Evolutionary conservation across 441 rosid genomes (phyloP), one percentile per base, ranked within the genome.

Genomic region (Populus hybrid): DNA sequence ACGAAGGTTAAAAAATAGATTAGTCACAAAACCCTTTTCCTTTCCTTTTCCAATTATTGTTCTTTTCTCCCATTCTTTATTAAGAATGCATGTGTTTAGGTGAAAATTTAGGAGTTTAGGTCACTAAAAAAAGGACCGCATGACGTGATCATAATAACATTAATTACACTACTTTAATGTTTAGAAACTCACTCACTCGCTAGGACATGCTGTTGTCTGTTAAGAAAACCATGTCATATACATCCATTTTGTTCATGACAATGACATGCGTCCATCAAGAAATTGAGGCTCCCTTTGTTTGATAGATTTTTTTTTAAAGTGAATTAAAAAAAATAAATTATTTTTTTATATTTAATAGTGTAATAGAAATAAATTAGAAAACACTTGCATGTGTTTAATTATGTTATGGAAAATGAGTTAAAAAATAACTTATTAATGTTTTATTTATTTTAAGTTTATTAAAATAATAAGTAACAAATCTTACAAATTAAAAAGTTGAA

Each of bases 141-240:
- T 72, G 67, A 68, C 63, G 61, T 2, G 6, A 26, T 59, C 28
- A 68, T 68, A 28, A 59, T n/a, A 53, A 32, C 21, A 19, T 34
- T 34, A 34, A 10, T 10, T 1, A 40, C 46, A 26, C 53, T 7
- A 14, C 57, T 65, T 21, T 61, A 64, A 38, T 26, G 24, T 34
- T 57, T 32, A 26, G 61, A 72, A 53, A 67, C 69, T 40, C 70
- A 66, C 66, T 42, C 35, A 35, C 42, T 36, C 40, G 36, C 36
- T 34, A 34, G 36, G 70, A 12, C 19, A 36, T 67, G 79, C 65
- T 70, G 34, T 23, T 75, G 72, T 79, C 50, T 19, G 8, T 11
- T 50, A 10, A 26, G 70, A 9, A 79, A 69, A 74, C 19, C 14
- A n/a, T 38, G 53, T 74, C n/a, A 63, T 61, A 64, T 70, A 74